These are phyloP conservation scores for Suillus luteus DNA, from an alignment of 768 basidiomycete genomes.

Conservation along the genomic window DNA sequence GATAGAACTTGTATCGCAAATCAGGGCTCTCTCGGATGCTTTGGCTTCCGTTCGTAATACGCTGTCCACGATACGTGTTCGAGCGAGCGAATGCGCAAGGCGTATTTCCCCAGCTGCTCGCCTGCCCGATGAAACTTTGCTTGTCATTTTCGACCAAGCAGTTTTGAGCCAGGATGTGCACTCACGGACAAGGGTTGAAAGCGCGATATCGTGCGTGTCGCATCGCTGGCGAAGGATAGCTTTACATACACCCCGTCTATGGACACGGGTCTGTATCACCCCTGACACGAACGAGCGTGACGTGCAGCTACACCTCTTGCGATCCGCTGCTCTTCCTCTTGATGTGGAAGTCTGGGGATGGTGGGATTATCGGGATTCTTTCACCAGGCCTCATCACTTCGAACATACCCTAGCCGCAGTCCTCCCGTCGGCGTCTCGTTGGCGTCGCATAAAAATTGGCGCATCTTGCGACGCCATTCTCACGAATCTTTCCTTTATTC, in stretches of 20 bases:
- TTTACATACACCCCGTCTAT: constrained; percentile 32
- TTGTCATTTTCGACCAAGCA: constrained; percentile 34
- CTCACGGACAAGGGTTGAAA: constrained; percentile 24
- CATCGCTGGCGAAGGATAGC: constrained; percentile 35
- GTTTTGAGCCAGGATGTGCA: constrained; percentile 27
- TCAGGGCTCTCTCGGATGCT: background rate
- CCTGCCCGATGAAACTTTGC: constrained; percentile 33
- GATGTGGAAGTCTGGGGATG: constrained; percentile 31
- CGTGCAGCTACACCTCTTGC: background rate
- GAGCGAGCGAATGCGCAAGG: constrained; percentile 33
- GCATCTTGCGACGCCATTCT: constrained; percentile 32
- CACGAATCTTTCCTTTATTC: constrained; percentile 31
- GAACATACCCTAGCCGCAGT: constrained; percentile 28
- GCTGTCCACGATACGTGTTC: constrained; percentile 23
- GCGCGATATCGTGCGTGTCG: constrained; percentile 31
- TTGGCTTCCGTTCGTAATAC: background rate
- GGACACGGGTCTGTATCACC: constrained; percentile 30
- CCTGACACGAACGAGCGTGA: constrained; percentile 18
- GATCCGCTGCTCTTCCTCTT: constrained; percentile 16
- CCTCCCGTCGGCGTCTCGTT: constrained; percentile 28
- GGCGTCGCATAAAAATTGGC: constrained; percentile 31
- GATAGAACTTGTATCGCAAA: background rate
- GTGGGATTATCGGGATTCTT: constrained; percentile 33
- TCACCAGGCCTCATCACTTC: constrained; percentile 24
- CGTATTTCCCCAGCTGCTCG: constrained; percentile 31